Evolutionary conservation across 192 early-diverging fungal species (phyloP).

Genomic region (Geosiphon pyriformis): DNA sequence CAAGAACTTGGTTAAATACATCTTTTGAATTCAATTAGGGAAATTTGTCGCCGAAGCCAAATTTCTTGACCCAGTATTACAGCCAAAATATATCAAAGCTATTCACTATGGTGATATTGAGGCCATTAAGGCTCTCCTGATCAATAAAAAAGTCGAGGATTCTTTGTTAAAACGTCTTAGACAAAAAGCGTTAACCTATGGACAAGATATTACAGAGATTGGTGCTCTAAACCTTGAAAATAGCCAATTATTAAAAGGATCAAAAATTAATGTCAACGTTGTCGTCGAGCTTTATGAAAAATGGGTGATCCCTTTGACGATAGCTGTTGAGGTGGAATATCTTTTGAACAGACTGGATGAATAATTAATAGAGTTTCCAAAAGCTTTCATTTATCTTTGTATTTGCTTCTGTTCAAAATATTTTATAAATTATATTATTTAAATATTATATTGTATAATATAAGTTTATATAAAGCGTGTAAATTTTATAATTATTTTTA

Average conservation of each 20-base stretch:
- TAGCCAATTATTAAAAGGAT: slow-evolving; percentile 11
- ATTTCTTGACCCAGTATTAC: slow-evolving; percentile 76
- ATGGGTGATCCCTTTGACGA: slow-evolving; percentile 96
- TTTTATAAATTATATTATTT: too few species aligned
- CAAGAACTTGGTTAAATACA: not conserved
- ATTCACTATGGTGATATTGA: slow-evolving; percentile 70
- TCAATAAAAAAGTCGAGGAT: slow-evolving; percentile 82
- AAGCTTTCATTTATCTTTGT: too few species aligned
- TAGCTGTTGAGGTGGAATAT: slow-evolving; percentile 94
- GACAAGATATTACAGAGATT: slow-evolving; percentile 74
- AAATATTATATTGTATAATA: too few species aligned
- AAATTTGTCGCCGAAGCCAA: slow-evolving; percentile 98
- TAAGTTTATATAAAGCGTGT: too few species aligned
- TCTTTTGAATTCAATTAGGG: slow-evolving; percentile 42
- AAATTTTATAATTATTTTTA: too few species aligned
- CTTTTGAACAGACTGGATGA: slow-evolving; percentile 53
- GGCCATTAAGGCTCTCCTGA: slow-evolving; percentile 79
- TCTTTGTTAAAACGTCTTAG: slow-evolving; percentile 74
- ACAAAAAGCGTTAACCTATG: slow-evolving; percentile 89
- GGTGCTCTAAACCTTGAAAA: slow-evolving; percentile 28
- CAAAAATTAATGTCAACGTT: slow-evolving; percentile 70
- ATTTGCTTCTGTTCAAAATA: too few species aligned
- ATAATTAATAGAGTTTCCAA: too few species aligned
- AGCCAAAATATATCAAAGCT: slow-evolving; percentile 67
- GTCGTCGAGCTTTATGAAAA: slow-evolving; percentile 89